Conservation (phyloP, 805 yeast species). For the Sungouiozyma ichnusensis region DNA sequence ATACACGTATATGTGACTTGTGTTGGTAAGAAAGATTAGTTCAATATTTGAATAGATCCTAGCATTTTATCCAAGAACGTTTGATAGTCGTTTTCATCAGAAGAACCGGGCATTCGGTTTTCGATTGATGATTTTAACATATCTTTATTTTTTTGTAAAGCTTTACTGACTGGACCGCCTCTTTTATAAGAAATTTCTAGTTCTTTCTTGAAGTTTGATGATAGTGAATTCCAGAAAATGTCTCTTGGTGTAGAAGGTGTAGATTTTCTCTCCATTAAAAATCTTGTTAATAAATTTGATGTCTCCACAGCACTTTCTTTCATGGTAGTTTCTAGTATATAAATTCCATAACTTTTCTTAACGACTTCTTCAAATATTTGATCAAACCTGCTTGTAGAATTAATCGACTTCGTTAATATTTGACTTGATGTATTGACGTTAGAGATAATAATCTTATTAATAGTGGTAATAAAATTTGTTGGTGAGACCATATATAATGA, state of each 20-base stretch:
- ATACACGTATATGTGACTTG: neutral
- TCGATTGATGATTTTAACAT: slow-evolving; percentile 15
- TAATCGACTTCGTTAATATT: slow-evolving; percentile 18
- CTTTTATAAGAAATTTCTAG: slow-evolving; percentile 24
- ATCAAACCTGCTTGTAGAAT: slow-evolving; percentile 21
- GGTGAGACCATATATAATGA: slow-evolving; percentile 17
- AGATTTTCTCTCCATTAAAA: slow-evolving; percentile 11
- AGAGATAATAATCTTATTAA: slow-evolving; percentile 17
- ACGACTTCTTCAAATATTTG: slow-evolving; percentile 15
- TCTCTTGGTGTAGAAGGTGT: slow-evolving; percentile 11
- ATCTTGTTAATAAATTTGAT: slow-evolving; percentile 12
- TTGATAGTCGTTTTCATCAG: slow-evolving; percentile 8
- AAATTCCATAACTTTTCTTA: slow-evolving; percentile 7
- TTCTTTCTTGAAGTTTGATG: slow-evolving; percentile 21
- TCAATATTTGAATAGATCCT: slow-evolving; percentile 6
- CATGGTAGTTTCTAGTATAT: neutral
- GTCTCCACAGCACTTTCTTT: neutral
- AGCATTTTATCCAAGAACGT: slow-evolving; percentile 14
- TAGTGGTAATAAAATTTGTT: slow-evolving; percentile 13
- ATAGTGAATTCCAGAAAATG: slow-evolving; percentile 20
- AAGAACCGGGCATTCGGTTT: slow-evolving; percentile 9
- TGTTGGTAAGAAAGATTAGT: neutral
- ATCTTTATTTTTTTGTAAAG: slow-evolving; percentile 15
- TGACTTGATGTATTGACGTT: slow-evolving; percentile 13
- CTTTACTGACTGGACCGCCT: slow-evolving; percentile 30